Conservation (phyloP, 176 grass and related monocot species). For the Tuctoria greenei region DNA sequence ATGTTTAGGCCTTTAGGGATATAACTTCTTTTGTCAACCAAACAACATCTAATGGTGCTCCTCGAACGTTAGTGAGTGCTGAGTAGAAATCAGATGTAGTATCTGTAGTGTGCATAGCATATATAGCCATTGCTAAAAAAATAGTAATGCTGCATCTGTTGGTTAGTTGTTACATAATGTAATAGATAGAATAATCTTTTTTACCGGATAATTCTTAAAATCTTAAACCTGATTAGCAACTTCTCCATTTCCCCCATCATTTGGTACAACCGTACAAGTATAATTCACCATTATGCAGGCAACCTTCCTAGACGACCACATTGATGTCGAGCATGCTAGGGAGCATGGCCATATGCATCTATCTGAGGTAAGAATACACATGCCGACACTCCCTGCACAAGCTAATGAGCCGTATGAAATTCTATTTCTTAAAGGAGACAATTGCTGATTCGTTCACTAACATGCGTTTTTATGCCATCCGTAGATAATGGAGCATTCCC, state of each 20-base stretch:
- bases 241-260: constrained; percentile 21
- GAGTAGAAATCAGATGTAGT: not conserved
- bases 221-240: constrained; percentile 9
- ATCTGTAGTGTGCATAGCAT: not conserved
- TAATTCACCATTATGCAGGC: constrained; percentile 56
- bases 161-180: not conserved
- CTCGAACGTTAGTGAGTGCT: not conserved
- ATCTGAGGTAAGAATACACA: constrained; percentile 59
- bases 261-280: constrained; percentile 28
- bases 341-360: constrained; percentile 93
- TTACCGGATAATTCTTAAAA: constrained; percentile 19
- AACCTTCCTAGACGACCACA: constrained; percentile 79
- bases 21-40: not conserved
- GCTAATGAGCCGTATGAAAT: constrained; percentile 20
- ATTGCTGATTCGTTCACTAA: constrained; percentile 24
- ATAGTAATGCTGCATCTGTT: not conserved
- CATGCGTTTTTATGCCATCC: not conserved
- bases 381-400: constrained; percentile 3
- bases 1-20: not conserved
- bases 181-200: constrained; percentile 5
- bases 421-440: constrained; percentile 19
- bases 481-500: constrained; percentile 84
- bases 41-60: not conserved
- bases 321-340: constrained; percentile 74
- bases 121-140: not conserved